Percentiles rank a stretch among this genome's conserved stretches.
Conservation (phyloP, 192 early-diverging fungal species). For the Coemansia sp. region DNA sequence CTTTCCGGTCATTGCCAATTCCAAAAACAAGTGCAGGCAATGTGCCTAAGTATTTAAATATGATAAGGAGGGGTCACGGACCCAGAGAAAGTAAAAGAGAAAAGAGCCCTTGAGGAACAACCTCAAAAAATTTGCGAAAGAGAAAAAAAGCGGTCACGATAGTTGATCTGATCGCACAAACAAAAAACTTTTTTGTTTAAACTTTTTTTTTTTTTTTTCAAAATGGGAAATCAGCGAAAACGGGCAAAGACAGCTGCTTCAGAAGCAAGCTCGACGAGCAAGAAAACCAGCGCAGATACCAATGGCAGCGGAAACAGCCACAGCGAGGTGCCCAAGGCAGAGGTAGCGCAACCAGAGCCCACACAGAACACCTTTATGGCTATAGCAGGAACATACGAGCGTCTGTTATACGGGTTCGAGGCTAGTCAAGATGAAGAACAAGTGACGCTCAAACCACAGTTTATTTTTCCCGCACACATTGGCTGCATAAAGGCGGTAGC, state of each 20-base stretch:
- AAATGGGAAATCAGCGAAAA: constrained; percentile 7
- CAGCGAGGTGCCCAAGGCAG: not conserved
- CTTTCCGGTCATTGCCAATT: constrained; percentile 10
- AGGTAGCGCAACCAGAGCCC: not conserved
- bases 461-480: constrained; percentile 95
- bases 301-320: not conserved
- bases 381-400: constrained; percentile 88
- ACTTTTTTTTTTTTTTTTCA: not conserved
- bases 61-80: no score
- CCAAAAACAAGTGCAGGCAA: constrained; percentile 3
- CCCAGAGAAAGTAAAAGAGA: not conserved
- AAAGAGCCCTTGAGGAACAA: not conserved
- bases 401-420: constrained; percentile 92
- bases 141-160: no score
- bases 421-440: constrained; percentile 39
- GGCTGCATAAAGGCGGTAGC: constrained; percentile 88
- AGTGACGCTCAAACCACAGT: constrained; percentile 61
- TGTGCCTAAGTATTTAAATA: not conserved
- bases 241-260: constrained; percentile 2
- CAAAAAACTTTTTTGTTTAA: constrained; percentile 4
- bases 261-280: not conserved
- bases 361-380: constrained; percentile 40
- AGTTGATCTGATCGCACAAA: constrained; percentile 5
- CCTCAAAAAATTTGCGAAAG: constrained; percentile 2
- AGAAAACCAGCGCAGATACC: not conserved